Base-by-base conservation (phyloP, 2,329 filamentous ascomycete species). In the Pseudopithomyces maydicus region DNA sequence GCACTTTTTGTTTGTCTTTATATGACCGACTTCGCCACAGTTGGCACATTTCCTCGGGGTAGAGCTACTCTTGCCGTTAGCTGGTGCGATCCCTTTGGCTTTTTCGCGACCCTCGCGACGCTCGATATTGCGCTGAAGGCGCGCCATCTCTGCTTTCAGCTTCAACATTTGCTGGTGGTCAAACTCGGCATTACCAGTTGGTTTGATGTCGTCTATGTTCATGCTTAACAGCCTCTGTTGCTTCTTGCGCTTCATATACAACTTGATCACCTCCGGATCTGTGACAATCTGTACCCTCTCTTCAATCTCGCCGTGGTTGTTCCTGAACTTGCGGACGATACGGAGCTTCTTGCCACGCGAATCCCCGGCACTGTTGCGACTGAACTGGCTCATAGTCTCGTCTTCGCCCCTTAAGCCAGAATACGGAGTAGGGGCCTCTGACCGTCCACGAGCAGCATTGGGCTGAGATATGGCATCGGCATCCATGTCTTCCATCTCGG, bases 1-100 rank as follows among this genome's bases (percentile, higher is more conserved):
- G 48, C 58, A 95, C 92, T 97, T 98, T 81, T 97, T 96, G 82
- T 98, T 98, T 46, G 94, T 98, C 79, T 97, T 97, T 82, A 99
- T 99, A 73, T 99, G 95, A 32, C 95, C 95, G 53, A 96, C 90
- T 76, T 95, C 90, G 49, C 95, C 95, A 79, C 95, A 99, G 77
- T 97, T 98, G 65, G 95, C 95, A 79, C 95, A 99, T 80, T 98
- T 98, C 69, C 96, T 85, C 54, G 84, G 82, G 11, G 86, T 88
- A 43, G 82, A 82, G 35, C 80, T 82, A 32, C 74, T 74, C 51
- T 79, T 79, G 43, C 72, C 73, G 74, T 77, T 22, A 68, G 68
- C 48, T 66, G 72, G 64, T 62, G 75, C 58, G 77, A 72, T 44
- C 35, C 86, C 88, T 76, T 96, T 97, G 69, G 92, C 90, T 72